Percentiles rank a stretch among this genome's conserved stretches.
These are phyloP conservation scores for Paecilomyces dactylethromorphus DNA, from an alignment of 2,329 filamentous ascomycete genomes.

Conservation along the genomic window DNA sequence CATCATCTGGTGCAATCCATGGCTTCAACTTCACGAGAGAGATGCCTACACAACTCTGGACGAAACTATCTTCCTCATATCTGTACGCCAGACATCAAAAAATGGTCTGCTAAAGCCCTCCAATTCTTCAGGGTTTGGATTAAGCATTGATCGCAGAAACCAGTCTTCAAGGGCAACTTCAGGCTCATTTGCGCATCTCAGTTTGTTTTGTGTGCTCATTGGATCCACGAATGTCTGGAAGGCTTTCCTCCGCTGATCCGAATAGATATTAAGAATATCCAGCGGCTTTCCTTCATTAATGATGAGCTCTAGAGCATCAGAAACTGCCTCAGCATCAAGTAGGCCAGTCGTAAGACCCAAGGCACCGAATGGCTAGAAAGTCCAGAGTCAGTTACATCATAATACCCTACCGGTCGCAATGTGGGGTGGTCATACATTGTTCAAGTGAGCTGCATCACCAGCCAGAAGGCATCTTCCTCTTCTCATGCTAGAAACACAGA, in stretches of 20 bases:
- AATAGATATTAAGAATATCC: background rate
- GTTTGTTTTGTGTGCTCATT: background rate
- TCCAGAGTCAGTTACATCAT: background rate
- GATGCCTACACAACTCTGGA: too few relatives aligned
- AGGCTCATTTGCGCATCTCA: background rate
- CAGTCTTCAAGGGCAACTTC: background rate
- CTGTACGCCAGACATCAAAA: background rate
- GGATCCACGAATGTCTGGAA: background rate
- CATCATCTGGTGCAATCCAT: too few relatives aligned
- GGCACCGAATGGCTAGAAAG: background rate
- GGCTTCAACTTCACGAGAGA: too few relatives aligned
- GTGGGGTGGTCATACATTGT: background rate
- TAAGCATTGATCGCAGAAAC: background rate
- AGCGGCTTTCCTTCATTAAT: background rate
- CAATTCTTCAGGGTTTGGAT: background rate
- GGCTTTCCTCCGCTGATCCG: background rate
- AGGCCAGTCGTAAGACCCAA: background rate
- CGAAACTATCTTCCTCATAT: background rate
- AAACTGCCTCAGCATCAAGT: background rate
- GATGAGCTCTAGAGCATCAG: background rate
- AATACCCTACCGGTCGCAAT: background rate
- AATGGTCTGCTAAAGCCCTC: background rate
- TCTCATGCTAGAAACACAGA: background rate
- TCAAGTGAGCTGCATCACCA: background rate
- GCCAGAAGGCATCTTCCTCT: background rate